Evolutionary conservation across 106 monocot species (phyloP).

Genomic region (Dioscorea zingiberensis): DNA sequence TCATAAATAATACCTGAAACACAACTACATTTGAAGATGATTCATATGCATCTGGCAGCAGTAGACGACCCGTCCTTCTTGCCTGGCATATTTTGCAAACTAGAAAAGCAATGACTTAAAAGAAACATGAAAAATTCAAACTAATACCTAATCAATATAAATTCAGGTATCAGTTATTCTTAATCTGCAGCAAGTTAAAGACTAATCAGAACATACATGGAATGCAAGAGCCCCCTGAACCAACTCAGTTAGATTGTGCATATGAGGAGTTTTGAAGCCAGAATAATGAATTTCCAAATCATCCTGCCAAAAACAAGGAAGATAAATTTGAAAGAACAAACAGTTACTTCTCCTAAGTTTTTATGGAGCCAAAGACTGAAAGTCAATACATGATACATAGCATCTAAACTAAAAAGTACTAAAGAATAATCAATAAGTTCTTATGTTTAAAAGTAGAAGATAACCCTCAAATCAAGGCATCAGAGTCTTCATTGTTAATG

Average conservation of each 20-base stretch:
- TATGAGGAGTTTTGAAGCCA: slow-evolving; percentile 71
- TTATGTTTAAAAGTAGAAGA: too few relatives aligned
- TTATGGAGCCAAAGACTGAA: too few relatives aligned
- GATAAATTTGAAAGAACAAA: background rate
- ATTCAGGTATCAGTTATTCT: background rate
- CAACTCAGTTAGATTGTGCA: slow-evolving; percentile 89
- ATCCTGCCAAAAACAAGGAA: slow-evolving; percentile 37
- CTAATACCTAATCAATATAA: background rate
- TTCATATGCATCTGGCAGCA: slow-evolving; percentile 69
- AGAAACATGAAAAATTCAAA: background rate
- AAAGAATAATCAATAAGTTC: too few relatives aligned
- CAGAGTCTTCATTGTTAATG: too few relatives aligned
- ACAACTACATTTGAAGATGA: slow-evolving; percentile 66
- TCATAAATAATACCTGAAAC: slow-evolving; percentile 57
- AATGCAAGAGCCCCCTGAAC: slow-evolving; percentile 66
- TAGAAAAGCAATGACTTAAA: background rate
- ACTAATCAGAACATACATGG: slow-evolving; percentile 42
- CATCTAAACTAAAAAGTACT: too few relatives aligned
- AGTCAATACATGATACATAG: too few relatives aligned
- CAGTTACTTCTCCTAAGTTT: too few relatives aligned
- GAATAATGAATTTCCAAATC: slow-evolving; percentile 59
- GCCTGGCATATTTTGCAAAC: slow-evolving; percentile 32
- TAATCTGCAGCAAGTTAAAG: background rate
- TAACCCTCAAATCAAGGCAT: too few relatives aligned
- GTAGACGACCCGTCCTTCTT: slow-evolving; percentile 55